Base-by-base conservation (phyloP, 2,329 filamentous ascomycete species). In the Colletotrichum somersetense region DNA sequence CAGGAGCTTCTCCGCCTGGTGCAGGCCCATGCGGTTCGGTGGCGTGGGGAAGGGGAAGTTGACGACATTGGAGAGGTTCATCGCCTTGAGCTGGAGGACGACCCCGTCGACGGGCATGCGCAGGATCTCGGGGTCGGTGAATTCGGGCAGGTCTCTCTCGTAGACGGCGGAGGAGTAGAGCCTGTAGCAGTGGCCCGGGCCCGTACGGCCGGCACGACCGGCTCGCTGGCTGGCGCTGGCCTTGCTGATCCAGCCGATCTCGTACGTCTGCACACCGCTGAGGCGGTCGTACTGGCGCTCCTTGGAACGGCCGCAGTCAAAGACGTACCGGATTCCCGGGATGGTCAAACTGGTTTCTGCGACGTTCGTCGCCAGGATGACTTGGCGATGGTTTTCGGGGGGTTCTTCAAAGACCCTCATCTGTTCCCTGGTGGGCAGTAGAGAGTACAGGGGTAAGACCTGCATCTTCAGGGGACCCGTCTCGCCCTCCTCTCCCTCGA, bases 341-440 rank as follows among this genome's bases (percentile, higher is more conserved):
- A 99, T 99, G 0, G 96, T 99, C 79, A 99, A 87, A 89, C 93
- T 97, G 0, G 96, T 99, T 82, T 99, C 96, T 0, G 96, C 96
- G 56, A 99, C 94, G 81, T 99, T 99, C 55, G 96, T 99, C 0
- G 96, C 95, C 52, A 99, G 84, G 5, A 99, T 92, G 63, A 99
- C 93, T 33, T 96, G 88, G 11, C 96, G 91, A 11, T 93, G 93
- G 20, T 93, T 93, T 67, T 95, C 92, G 0, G 96, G 95, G 0
- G 93, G 89, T 0, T 92, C 87, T 74, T 97, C 92, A 77, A 99
- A 99, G 12, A 99, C 94, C 71, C 91, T 90, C 79, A 98, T 88
- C 82, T 99, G 96, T 77, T 98, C 95, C 75, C 91, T 92, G 2
- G 95, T 97, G 0, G 96, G 94, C 0, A 99, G 85, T 64, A 98